These are phyloP conservation scores for Populus euphratica DNA, from an alignment of 345 rosid genomes.

Conservation along the genomic window DNA sequence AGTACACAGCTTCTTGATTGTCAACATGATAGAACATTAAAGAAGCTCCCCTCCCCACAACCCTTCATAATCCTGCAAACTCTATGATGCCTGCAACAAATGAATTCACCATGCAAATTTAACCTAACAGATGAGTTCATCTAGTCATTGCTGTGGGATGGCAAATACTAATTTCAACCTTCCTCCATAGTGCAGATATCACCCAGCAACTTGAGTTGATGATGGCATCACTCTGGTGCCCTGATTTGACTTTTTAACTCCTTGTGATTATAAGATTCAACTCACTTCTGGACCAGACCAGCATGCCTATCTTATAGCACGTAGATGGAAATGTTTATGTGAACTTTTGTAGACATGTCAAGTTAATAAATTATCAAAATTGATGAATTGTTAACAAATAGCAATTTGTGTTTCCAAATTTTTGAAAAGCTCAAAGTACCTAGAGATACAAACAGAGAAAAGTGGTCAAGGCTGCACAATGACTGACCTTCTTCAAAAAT, in stretches of 20 bases:
- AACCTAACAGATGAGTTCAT: not conserved
- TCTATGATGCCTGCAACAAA: not conserved
- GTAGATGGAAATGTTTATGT: not conserved
- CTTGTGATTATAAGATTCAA: not conserved
- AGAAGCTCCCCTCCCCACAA: not conserved
- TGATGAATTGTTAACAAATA: not conserved
- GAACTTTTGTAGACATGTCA: not conserved
- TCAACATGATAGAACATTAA: not conserved
- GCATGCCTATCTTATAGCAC: not conserved
- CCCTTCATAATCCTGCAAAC: not conserved
- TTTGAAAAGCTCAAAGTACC: not conserved
- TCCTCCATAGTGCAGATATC: not conserved
- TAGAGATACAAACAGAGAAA: not conserved
- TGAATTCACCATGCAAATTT: not conserved
- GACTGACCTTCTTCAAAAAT: conserved; percentile 84
- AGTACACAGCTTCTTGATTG: not conserved
- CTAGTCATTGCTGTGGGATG: not conserved
- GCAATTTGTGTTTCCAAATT: not conserved
- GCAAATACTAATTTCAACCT: not conserved
- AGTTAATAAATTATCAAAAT: not conserved
- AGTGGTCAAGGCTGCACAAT: conserved; percentile 4
- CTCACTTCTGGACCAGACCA: not conserved
- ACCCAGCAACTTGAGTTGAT: not conserved
- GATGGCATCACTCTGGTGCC: not conserved
- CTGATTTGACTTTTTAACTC: not conserved